These are phyloP conservation scores for Lactarius trivialis DNA, from an alignment of 768 basidiomycete genomes.

Conservation along the genomic window DNA sequence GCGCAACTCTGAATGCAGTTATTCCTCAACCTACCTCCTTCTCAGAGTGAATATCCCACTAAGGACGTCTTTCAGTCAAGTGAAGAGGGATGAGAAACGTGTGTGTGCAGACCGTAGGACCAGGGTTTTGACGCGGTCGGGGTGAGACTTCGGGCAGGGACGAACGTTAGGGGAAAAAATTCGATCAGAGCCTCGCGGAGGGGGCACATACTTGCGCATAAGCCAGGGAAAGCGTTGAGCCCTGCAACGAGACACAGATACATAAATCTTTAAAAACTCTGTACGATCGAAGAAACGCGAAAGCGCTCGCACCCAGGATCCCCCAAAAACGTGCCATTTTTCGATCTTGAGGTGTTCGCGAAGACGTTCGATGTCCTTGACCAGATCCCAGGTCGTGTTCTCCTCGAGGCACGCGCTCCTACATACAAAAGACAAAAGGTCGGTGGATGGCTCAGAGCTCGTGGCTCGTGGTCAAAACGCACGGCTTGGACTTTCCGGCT, in stretches of 20 bases:
- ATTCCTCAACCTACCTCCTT: slow-evolving; percentile 44
- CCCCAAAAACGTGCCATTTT: slow-evolving; percentile 93
- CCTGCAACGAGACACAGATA: slow-evolving; percentile 35
- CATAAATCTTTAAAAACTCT: neutral
- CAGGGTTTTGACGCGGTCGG: slow-evolving; percentile 71
- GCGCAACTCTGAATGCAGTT: neutral
- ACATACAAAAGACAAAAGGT: slow-evolving; percentile 9
- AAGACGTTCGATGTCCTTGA: slow-evolving; percentile 81
- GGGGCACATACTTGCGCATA: slow-evolving; percentile 63
- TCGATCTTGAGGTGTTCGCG: slow-evolving; percentile 69
- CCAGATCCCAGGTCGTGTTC: slow-evolving; percentile 93
- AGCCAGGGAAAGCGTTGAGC: slow-evolving; percentile 78
- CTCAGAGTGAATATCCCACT: slow-evolving; percentile 88
- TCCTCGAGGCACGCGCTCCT: slow-evolving; percentile 72
- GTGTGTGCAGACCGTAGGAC: slow-evolving; percentile 53
- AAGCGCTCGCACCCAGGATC: slow-evolving; percentile 63
- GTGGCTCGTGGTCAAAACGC: slow-evolving; percentile 27
- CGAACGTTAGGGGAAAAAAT: neutral
- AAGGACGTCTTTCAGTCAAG: slow-evolving; percentile 5
- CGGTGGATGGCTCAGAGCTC: neutral
- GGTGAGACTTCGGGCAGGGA: slow-evolving; percentile 50
- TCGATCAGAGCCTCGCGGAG: neutral
- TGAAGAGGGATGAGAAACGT: neutral
- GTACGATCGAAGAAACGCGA: neutral
- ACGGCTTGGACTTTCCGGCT: slow-evolving; percentile 81